phyloP scores from a whole-genome alignment of 108 stramenopile genomes.

The Nitzschia inconspicua region DNA sequence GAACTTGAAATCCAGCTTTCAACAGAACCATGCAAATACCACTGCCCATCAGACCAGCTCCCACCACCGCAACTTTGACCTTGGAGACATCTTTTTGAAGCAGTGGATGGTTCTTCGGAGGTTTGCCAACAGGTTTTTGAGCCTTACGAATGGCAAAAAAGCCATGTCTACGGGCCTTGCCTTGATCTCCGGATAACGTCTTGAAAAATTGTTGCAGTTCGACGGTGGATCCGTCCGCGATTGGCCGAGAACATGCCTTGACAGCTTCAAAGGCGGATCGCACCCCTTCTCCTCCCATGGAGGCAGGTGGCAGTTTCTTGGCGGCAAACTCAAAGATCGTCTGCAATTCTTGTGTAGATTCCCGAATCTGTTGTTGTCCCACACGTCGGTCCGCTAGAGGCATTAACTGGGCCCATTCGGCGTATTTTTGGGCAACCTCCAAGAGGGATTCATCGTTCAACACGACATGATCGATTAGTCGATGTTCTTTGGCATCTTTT shows the following conservation, averaged over 20 bases:
- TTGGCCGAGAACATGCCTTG: constrained; percentile 60
- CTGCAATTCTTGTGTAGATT: constrained; percentile 35
- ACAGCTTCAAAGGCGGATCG: constrained; percentile 75
- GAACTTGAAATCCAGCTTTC: constrained; percentile 82
- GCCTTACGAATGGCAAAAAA: constrained; percentile 93
- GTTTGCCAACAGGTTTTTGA: constrained; percentile 37
- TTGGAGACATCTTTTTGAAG: constrained; percentile 9
- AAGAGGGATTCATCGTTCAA: constrained; percentile 30
- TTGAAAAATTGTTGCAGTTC: constrained; percentile 66
- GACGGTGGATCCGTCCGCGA: constrained; percentile 62
- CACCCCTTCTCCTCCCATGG: constrained; percentile 68
- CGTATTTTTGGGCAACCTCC: constrained; percentile 55
- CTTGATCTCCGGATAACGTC: constrained; percentile 65
- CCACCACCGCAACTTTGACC: constrained; percentile 74
- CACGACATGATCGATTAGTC: constrained; percentile 55
- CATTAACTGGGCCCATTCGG: constrained; percentile 47
- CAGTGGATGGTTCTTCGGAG: constrained; percentile 16
- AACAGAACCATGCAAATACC: constrained; percentile 94
- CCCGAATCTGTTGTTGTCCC: constrained; percentile 34
- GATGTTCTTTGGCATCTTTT: constrained; percentile 48
- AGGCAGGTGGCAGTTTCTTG: constrained; percentile 57
- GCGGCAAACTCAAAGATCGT: constrained; percentile 59
- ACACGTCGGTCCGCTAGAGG: constrained; percentile 48
- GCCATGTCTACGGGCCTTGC: constrained; percentile 83
- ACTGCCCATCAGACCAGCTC: constrained; percentile 96